Conservation (phyloP, 345 rosid genomes). For the Populus ilicifolia region DNA sequence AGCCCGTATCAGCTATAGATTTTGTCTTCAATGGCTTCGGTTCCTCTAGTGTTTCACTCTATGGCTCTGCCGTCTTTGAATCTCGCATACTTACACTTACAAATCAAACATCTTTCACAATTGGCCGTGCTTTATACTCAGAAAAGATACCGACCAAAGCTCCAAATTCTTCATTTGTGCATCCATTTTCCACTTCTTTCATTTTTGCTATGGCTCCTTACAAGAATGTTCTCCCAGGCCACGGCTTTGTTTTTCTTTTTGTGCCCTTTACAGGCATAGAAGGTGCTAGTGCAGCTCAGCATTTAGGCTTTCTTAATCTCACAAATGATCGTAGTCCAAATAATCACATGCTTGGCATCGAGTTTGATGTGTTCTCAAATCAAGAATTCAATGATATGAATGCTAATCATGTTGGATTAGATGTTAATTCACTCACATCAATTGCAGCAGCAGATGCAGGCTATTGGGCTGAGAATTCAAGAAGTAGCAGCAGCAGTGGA, state of each 20-base stretch:
- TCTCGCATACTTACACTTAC: constrained; percentile 59
- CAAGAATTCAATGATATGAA: constrained; percentile 65
- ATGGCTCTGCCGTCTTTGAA: constrained; percentile 43
- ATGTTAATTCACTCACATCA: constrained; percentile 60
- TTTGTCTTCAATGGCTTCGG: constrained; percentile 71
- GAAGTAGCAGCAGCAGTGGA: background rate
- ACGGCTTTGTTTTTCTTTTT: constrained; percentile 63
- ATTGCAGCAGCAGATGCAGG: constrained; percentile 38
- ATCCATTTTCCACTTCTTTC: constrained; percentile 64
- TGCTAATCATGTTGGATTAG: constrained; percentile 69
- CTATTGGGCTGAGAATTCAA: constrained; percentile 36
- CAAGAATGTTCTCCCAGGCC: constrained; percentile 43
- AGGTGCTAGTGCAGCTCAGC: constrained; percentile 40
- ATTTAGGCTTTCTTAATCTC: constrained; percentile 57
- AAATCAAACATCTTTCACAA: constrained; percentile 37
- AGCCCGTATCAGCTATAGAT: constrained; percentile 38
- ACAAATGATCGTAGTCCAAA: constrained; percentile 40
- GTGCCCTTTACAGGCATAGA: constrained; percentile 41
- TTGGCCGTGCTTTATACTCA: constrained; percentile 65
- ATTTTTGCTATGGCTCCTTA: constrained; percentile 67
- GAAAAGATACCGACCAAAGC: constrained; percentile 38
- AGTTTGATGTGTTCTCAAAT: constrained; percentile 65
- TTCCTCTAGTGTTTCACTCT: constrained; percentile 32
- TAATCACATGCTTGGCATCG: constrained; percentile 53
- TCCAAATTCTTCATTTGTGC: constrained; percentile 35